These are phyloP conservation scores for Leucaena leucocephala DNA, from an alignment of 306 rosid genomes.

Conservation along the genomic window DNA sequence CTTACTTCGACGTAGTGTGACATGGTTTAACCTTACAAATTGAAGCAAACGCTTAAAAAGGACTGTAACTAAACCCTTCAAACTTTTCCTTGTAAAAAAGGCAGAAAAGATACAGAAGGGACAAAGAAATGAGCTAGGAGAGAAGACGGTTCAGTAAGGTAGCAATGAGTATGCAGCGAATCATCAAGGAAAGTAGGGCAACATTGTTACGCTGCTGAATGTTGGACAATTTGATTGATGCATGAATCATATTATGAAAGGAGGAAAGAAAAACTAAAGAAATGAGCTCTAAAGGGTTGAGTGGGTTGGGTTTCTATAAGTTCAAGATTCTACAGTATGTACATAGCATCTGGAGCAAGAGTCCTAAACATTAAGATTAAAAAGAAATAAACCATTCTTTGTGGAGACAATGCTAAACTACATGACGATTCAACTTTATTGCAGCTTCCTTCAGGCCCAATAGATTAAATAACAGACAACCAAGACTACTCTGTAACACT, in stretches of 20 bases:
- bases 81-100: conserved; percentile 66
- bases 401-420: conserved; percentile 25
- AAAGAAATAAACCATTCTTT: conserved; percentile 36
- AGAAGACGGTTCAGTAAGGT: conserved; percentile 17
- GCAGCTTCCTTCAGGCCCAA: conserved; percentile 42
- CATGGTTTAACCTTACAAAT: conserved; percentile 42
- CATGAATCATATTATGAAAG: not conserved
- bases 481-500: conserved; percentile 41
- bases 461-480: conserved; percentile 31
- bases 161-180: conserved; percentile 26
- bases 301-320: conserved; percentile 20
- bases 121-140: conserved; percentile 32
- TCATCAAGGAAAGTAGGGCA: conserved; percentile 25
- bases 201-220: conserved; percentile 20
- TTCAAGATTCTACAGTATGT: conserved; percentile 34
- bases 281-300: conserved; percentile 12
- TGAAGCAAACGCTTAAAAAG: conserved; percentile 39
- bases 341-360: conserved; percentile 28
- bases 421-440: conserved; percentile 30
- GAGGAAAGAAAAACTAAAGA: conserved; percentile 26
- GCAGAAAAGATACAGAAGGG: conserved; percentile 63
- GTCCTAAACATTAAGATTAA: conserved; percentile 32
- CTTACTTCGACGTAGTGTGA: conserved; percentile 31
- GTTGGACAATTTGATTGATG: conserved; percentile 16
- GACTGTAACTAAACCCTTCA: conserved; percentile 51